Evolutionary conservation across 495 filamentous ascomycete species (phyloP).

Genomic region (Talaromyces nanjingensis): DNA sequence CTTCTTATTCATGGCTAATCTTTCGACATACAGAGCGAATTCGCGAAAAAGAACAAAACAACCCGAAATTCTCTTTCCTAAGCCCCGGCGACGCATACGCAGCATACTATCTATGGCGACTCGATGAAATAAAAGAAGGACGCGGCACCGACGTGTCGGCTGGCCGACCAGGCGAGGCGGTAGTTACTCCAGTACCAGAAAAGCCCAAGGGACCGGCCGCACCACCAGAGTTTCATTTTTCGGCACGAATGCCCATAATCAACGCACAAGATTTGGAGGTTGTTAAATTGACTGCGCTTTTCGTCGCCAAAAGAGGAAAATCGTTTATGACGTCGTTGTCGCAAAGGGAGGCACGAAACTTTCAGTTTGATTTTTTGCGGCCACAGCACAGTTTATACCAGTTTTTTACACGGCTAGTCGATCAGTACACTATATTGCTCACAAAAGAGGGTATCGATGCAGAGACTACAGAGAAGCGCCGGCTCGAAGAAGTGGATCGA

Average conservation of each 20-base stretch:
- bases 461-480: conserved; percentile 60
- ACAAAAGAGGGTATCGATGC: conserved; percentile 58
- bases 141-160: conserved; percentile 74
- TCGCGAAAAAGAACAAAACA: conserved; percentile 75
- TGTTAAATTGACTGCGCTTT: conserved; percentile 80
- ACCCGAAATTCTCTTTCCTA: conserved; percentile 89
- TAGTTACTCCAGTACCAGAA: conserved; percentile 46
- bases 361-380: conserved; percentile 93
- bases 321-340: conserved; percentile 82
- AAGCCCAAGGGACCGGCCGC: conserved; percentile 76
- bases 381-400: conserved; percentile 94
- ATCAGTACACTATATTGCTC: conserved; percentile 87
- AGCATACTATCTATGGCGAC: conserved; percentile 83
- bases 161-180: conserved; percentile 61
- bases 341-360: conserved; percentile 84
- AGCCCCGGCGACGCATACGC: conserved; percentile 76
- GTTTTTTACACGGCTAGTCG: conserved; percentile 84
- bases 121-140: conserved; percentile 75
- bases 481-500: conserved; percentile 66
- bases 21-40: conserved; percentile 55
- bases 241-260: conserved; percentile 95
- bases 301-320: conserved; percentile 84
- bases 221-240: conserved; percentile 90
- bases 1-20: conserved; percentile 5
- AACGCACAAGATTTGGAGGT: conserved; percentile 93